Evolutionary conservation across 176 grass and related monocot genomes (phyloP).

Genomic region (Triticum aestivum): DNA sequence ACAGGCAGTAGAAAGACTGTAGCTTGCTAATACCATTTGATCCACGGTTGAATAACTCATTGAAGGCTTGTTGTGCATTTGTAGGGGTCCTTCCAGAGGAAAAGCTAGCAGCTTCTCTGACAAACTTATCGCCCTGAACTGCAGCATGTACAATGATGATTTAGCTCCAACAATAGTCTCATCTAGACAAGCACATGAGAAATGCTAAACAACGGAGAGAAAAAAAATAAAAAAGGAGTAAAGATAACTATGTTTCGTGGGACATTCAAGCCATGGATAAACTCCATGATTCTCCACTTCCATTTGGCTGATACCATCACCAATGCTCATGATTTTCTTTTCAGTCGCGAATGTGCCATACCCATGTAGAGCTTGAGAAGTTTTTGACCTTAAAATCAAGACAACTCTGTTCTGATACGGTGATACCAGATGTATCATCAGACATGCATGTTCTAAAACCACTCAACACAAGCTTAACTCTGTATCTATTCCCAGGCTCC

Average conservation of each 20-base stretch:
- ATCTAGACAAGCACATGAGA: not conserved
- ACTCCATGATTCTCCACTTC: not conserved
- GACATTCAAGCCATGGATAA: not conserved
- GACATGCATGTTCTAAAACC: not conserved
- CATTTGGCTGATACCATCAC: not conserved
- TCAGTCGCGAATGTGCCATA: not conserved
- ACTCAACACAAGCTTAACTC: not conserved
- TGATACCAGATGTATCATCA: not conserved
- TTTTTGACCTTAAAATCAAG: not conserved
- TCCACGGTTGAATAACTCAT: slow-evolving; percentile 36
- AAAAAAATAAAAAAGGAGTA: not conserved
- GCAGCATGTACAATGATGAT: slow-evolving; percentile 13
- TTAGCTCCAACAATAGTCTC: slow-evolving; percentile 6
- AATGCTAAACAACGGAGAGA: not conserved
- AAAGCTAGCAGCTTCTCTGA: slow-evolving; percentile 62
- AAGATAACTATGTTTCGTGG: not conserved
- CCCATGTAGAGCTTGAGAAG: not conserved
- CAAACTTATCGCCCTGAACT: slow-evolving; percentile 60
- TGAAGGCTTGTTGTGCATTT: slow-evolving; percentile 37
- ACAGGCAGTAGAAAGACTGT: not conserved
- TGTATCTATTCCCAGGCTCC: not conserved
- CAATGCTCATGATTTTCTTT: not conserved
- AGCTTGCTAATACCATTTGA: slow-evolving; percentile 26
- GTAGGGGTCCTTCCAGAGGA: slow-evolving; percentile 49
- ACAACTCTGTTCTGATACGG: not conserved